phyloP scores from a whole-genome alignment of 306 rosid genomes.

The Dryas alaskensis region DNA sequence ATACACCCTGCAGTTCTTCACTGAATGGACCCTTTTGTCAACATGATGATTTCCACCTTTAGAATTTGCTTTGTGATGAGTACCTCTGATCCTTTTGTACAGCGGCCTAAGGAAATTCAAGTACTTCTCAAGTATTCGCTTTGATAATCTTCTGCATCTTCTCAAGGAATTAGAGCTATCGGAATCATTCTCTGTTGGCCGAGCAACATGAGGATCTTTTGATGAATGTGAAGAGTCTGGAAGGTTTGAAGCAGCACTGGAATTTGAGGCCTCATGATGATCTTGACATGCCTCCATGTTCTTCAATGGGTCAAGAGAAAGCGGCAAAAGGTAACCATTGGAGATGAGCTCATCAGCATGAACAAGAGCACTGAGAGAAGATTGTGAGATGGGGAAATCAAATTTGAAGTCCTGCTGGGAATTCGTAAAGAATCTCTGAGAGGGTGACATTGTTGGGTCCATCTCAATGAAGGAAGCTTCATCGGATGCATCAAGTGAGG shows the following conservation, averaged over 20 bases:
- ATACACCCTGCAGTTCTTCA: slow-evolving; percentile 53
- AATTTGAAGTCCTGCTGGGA: slow-evolving; percentile 84
- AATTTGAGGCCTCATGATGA: slow-evolving; percentile 34
- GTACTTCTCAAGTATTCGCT: slow-evolving; percentile 64
- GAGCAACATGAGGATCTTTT: slow-evolving; percentile 18
- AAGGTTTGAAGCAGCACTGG: slow-evolving; percentile 26
- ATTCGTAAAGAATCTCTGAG: slow-evolving; percentile 69
- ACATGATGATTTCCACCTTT: slow-evolving; percentile 33
- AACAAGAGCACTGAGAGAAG: slow-evolving; percentile 55
- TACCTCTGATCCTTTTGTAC: slow-evolving; percentile 58
- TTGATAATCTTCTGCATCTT: slow-evolving; percentile 70
- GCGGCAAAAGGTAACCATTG: slow-evolving; percentile 81
- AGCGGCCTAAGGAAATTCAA: slow-evolving; percentile 72
- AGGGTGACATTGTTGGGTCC: slow-evolving; percentile 94
- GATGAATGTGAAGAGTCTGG: slow-evolving; percentile 41
- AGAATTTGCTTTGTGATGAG: slow-evolving; percentile 40
- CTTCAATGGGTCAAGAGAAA: slow-evolving; percentile 68
- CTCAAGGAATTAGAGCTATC: slow-evolving; percentile 54
- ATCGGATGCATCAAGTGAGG: slow-evolving; percentile 71
- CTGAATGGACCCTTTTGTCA: slow-evolving; percentile 46
- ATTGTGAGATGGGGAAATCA: slow-evolving; percentile 68
- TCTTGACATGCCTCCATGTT: slow-evolving; percentile 36
- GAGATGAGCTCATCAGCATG: slow-evolving; percentile 94
- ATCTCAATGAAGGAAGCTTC: slow-evolving; percentile 92
- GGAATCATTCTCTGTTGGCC: slow-evolving; percentile 21